These are phyloP conservation scores for Isatis tinctoria DNA, from an alignment of 345 rosid species.

Conservation along the genomic window DNA sequence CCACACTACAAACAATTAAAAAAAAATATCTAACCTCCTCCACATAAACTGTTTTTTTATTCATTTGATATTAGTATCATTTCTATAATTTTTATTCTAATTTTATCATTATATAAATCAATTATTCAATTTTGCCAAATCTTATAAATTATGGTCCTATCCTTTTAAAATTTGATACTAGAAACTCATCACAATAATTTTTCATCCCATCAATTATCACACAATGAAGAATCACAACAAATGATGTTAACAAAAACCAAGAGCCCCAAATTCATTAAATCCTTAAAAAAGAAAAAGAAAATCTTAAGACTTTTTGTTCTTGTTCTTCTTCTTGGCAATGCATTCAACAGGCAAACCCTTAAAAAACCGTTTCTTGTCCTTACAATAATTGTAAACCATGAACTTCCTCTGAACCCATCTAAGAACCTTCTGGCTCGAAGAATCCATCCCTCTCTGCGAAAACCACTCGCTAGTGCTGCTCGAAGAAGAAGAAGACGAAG, in stretches of 20 bases:
- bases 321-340: background rate
- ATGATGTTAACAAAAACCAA: background rate
- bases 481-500: constrained; percentile 22
- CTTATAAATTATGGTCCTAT: background rate
- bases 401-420: constrained; percentile 55
- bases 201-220: background rate
- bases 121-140: too few species aligned
- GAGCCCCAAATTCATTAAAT: background rate
- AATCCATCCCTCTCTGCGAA: constrained; percentile 34
- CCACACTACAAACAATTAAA: too few species aligned
- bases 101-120: too few species aligned
- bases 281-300: background rate
- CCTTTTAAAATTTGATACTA: too few species aligned
- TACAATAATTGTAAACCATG: constrained; percentile 69
- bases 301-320: background rate
- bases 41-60: too few species aligned
- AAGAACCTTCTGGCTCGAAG: constrained; percentile 30
- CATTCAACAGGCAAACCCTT: constrained; percentile 52
- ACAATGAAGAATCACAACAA: background rate
- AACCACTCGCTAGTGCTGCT: constrained; percentile 29
- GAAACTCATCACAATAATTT: background rate
- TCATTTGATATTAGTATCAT: too few species aligned
- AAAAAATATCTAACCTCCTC: too few species aligned
- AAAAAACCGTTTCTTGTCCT: constrained; percentile 49
- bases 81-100: too few species aligned